phyloP scores from a whole-genome alignment of 805 yeast species.

The Candida incommunis region DNA sequence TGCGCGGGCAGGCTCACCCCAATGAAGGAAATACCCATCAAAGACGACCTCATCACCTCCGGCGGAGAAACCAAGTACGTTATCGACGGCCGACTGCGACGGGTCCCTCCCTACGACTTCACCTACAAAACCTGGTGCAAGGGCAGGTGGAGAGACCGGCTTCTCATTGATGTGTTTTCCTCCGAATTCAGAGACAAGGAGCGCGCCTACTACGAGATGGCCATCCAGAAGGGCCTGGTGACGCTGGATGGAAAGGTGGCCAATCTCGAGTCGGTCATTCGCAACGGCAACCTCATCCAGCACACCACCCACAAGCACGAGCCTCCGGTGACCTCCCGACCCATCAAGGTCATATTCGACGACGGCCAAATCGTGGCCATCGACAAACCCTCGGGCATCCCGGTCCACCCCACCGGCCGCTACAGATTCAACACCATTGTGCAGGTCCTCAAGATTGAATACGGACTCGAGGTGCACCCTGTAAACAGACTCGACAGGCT shows the following conservation, averaged over 20 bases:
- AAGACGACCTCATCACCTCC: conserved; percentile 20
- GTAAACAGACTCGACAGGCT: conserved; percentile 82
- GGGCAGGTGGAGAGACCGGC: conserved; percentile 79
- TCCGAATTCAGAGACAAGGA: conserved; percentile 76
- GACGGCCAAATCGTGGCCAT: conserved; percentile 67
- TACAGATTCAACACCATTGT: conserved; percentile 73
- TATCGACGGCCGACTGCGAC: conserved; percentile 35
- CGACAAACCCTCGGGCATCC: conserved; percentile 89
- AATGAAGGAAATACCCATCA: conserved; percentile 11
- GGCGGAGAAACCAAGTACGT: conserved; percentile 18
- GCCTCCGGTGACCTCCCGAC: conserved; percentile 55
- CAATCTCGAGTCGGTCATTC: conserved; percentile 43
- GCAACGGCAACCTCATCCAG: conserved; percentile 70
- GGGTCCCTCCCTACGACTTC: conserved; percentile 74
- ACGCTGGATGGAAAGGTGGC: conserved; percentile 57
- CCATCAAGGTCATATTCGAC: conserved; percentile 54
- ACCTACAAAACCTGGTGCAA: conserved; percentile 89
- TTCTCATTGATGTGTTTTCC: conserved; percentile 63
- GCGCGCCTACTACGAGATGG: conserved; percentile 47
- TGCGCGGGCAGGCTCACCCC: too few relatives aligned
- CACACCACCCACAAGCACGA: conserved; percentile 83
- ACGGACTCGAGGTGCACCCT: conserved; percentile 56
- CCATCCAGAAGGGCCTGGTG: conserved; percentile 65
- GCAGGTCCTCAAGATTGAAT: conserved; percentile 59
- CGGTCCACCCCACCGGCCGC: conserved; percentile 88